These are phyloP conservation scores for Wallacemonas sp. DNA, from an alignment of 208 protist genomes.

Conservation along the genomic window DNA sequence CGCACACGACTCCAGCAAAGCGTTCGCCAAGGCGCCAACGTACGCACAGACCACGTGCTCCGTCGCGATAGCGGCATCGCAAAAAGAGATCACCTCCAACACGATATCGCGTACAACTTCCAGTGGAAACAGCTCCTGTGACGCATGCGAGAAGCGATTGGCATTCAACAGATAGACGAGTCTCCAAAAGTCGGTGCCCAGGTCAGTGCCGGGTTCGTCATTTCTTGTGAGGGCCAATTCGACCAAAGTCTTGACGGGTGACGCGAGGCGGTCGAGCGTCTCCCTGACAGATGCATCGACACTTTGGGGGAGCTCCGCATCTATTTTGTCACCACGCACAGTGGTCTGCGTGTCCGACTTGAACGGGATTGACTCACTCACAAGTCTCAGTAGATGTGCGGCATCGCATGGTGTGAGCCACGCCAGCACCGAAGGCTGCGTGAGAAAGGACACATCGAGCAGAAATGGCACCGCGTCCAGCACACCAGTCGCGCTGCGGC, in stretches of 20 bases:
- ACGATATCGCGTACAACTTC: not conserved
- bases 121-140: slow-evolving; percentile 17
- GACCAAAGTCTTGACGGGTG: no score
- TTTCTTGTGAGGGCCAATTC: not conserved
- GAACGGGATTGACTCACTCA: slow-evolving; percentile 15
- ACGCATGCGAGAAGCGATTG: slow-evolving; percentile 17
- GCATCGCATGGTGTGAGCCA: slow-evolving; percentile 24
- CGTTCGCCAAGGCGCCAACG: not conserved
- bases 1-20: not conserved
- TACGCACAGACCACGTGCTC: not conserved
- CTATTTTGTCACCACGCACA: not conserved
- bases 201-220: not conserved
- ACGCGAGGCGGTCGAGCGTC: not conserved
- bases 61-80: not conserved
- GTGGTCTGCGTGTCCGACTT: not conserved
- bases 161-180: slow-evolving; percentile 34
- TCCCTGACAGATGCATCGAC: no score
- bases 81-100: not conserved
- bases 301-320: not conserved
- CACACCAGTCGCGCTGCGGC: not conserved
- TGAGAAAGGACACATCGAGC: slow-evolving; percentile 17
- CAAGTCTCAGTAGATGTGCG: slow-evolving; percentile 27
- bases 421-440: not conserved
- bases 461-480: not conserved
- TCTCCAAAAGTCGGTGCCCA: slow-evolving; percentile 2